Conservation (phyloP, 495 filamentous ascomycete genomes). For the Stereocaulon alpinum region DNA sequence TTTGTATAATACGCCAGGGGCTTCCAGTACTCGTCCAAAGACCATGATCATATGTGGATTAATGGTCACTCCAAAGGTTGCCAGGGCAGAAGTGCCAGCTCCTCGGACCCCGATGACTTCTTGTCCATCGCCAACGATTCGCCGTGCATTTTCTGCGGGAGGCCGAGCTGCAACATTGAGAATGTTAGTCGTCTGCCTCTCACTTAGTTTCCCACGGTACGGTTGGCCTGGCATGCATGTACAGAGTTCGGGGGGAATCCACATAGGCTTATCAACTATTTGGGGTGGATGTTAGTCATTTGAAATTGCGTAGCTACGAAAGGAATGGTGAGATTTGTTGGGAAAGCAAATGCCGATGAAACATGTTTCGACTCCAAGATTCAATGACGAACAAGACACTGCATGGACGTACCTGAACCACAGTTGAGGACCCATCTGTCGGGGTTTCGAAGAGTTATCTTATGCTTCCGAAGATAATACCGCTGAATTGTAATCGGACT, state of each 20-base stretch:
- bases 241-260: slow-evolving; percentile 58
- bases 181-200: slow-evolving; percentile 52
- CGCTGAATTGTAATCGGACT: not conserved
- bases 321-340: no score
- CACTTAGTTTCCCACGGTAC: slow-evolving; percentile 42
- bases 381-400: no score
- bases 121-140: slow-evolving; percentile 49
- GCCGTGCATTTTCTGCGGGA: slow-evolving; percentile 54
- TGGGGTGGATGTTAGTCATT: no score
- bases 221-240: slow-evolving; percentile 56
- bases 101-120: slow-evolving; percentile 47
- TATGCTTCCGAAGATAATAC: slow-evolving; percentile 1
- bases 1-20: slow-evolving; percentile 46
- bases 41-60: slow-evolving; percentile 51
- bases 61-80: slow-evolving; percentile 46
- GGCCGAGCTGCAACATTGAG: slow-evolving; percentile 56
- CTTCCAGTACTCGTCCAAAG: slow-evolving; percentile 46
- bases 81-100: slow-evolving; percentile 6
- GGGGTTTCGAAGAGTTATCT: not conserved
- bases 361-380: no score
- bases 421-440: slow-evolving; percentile 46
- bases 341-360: no score
- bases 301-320: no score
- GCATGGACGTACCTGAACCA: slow-evolving; percentile 31
- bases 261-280: slow-evolving; percentile 44